These are phyloP conservation scores for Datisca glomerata DNA, from an alignment of 306 rosid species.

Conservation along the genomic window DNA sequence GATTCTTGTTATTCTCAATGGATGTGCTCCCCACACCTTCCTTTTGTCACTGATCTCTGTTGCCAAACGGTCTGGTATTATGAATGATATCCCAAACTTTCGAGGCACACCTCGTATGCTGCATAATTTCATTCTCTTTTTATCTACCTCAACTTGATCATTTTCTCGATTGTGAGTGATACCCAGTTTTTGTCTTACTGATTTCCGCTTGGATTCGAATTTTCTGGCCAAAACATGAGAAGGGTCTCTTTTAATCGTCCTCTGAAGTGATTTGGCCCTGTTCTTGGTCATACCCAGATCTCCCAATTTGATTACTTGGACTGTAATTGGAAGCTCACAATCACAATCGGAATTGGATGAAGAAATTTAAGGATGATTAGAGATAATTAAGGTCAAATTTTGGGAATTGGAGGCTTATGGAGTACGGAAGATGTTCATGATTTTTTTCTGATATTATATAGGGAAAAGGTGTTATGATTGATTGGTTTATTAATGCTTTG, in stretches of 20 bases:
- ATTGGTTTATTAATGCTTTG: too few relatives aligned
- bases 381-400: background rate
- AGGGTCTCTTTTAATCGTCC: too few relatives aligned
- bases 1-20: constrained; percentile 32
- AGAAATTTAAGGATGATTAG: background rate
- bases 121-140: constrained; percentile 1
- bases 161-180: background rate
- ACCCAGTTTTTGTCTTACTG: background rate
- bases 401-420: background rate
- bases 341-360: background rate
- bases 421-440: background rate
- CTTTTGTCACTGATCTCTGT: constrained; percentile 30
- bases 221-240: background rate
- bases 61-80: constrained; percentile 29
- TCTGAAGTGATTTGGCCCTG: too few relatives aligned
- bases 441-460: too few relatives aligned
- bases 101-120: constrained; percentile 8
- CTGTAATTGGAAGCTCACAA: background rate
- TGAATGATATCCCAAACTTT: constrained; percentile 35
- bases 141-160: background rate
- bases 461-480: too few relatives aligned
- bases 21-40: constrained; percentile 23
- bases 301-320: background rate
- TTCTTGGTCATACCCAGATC: background rate
- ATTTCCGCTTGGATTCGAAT: background rate